Evolutionary conservation across 2,329 filamentous ascomycete genomes (phyloP), one percentile per base, ranked within the genome.

Genomic region (Talaromyces piceae): DNA sequence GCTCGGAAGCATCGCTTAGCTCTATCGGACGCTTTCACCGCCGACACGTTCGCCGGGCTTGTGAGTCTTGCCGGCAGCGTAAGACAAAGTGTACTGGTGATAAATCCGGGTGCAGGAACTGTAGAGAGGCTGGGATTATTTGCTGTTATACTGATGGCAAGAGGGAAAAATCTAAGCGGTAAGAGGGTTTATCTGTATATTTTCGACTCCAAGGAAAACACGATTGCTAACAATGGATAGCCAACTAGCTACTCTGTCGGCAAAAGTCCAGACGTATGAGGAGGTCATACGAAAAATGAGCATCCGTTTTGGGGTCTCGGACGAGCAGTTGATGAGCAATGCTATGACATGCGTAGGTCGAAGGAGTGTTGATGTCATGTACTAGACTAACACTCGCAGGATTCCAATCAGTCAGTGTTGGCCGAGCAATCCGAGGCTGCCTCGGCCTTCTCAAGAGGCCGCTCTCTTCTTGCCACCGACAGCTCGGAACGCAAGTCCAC

Each of bases 71-170:
- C 54, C 64, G 72, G 20, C 65, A 69, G 51, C 65, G 70, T 41
- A 74, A 74, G 57, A 73, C 69, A 30, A 74, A 73, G 57, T 74
- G 72, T 53, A 71, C 68, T 23, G 72, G 72, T 16, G 71, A 74
- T 49, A 66, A 68, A 49, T 70, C 70, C 26, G 65, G 66, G 3
- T 75, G 72, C 41, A 61, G 67, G 41, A 72, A 73, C 49, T 75
- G 72, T 52, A 61, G 65, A 41, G 70, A 73, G 47, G 67, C 67
- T 44, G 68, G 67, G n/a, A 67, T 72, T 22, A 61, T 65, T 30
- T 75, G 72, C 55, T 68, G 65, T 51, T 74, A 74, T 57, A 72
- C 69, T 12, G 71, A 73, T 59, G 71, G 71, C 5, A 75, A 73
- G 58, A 60, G 71, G 57, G 72, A 73, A 53, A 67, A 70, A 49